A percentile compares a stretch with the other conserved stretches of the same genome.
phyloP scores from a whole-genome alignment of 257 asterid genomes.

The Nemophila menziesii region DNA sequence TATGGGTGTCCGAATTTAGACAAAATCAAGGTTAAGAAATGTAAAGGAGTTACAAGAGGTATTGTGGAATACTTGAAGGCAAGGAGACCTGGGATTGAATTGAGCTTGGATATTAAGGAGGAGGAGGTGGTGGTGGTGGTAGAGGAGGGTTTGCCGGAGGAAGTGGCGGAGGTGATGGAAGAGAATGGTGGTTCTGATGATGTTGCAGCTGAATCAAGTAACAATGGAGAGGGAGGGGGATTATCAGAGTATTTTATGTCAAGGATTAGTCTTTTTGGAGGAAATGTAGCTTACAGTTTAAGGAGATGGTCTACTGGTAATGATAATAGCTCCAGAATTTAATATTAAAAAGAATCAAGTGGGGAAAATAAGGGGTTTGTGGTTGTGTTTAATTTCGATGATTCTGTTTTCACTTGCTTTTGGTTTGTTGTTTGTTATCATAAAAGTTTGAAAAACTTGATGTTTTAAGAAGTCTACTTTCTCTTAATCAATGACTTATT shows the following conservation, averaged over 20 bases:
- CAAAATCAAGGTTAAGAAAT: constrained; percentile 77
- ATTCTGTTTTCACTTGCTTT: constrained; percentile 7
- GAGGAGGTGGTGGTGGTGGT: constrained; percentile 43
- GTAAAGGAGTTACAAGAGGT: constrained; percentile 55
- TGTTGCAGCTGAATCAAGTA: constrained; percentile 22
- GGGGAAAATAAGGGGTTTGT: constrained; percentile 11
- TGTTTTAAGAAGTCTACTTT: too few relatives aligned
- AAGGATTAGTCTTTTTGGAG: constrained; percentile 40
- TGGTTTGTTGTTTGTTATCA: constrained; percentile 5
- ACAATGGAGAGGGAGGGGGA: constrained; percentile 23
- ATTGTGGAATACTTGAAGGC: constrained; percentile 57
- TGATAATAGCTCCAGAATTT: constrained; percentile 21
- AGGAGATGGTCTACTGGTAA: constrained; percentile 44
- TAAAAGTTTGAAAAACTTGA: too few relatives aligned
- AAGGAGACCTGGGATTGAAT: constrained; percentile 42
- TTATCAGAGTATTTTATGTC: too few relatives aligned
- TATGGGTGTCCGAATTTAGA: constrained; percentile 78
- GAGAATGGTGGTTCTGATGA: constrained; percentile 13
- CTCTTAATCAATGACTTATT: too few relatives aligned
- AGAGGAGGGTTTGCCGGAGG: constrained; percentile 44
- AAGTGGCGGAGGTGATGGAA: constrained; percentile 36
- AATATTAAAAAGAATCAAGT: constrained; percentile 12
- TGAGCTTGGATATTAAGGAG: constrained; percentile 65
- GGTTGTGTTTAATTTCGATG: constrained; percentile 9
- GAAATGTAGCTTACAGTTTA: constrained; percentile 50